Evolutionary conservation across 257 asterid species (phyloP), one percentile per base, ranked within the genome.

Genomic region (Cynanchum wilfordii): DNA sequence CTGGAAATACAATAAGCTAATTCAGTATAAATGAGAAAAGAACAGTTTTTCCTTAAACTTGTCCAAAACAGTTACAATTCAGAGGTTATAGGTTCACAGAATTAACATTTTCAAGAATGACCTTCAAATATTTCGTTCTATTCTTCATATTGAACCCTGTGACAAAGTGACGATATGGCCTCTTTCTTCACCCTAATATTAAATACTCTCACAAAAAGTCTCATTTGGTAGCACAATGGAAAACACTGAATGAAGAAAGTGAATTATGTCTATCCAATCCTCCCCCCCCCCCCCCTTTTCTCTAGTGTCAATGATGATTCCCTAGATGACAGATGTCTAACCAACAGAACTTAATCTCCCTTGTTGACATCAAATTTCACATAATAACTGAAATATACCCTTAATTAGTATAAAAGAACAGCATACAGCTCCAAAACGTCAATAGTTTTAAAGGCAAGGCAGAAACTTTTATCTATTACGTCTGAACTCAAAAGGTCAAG

Each of bases 1-100:
- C 99, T 95, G 89, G 79, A 82, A 82, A n/a, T 2, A 16, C 50
- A 64, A 36, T 2, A 36, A 7, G 19, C 29, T 64, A 64, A 36
- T 36, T 64, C 69, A 64, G 50, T 64, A 64, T 36, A 33, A 64
- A 64, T 64, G 50, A 8, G 8, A 63, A 45, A 16, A 17, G 12
- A 52, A 72, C 20, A 52, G 29, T 15, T 27, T 72, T 29, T 5
- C 24, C 7, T 59, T 29, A 47, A 11, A 29, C 16, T 0, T 49
- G 29, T 45, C 47, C 38, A 47, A 63, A 63, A 29, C 22, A 12
- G 44, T 75, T 20, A 68, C 22, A 33, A 45, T 22, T 52, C 59
- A 74, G 10, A 64, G n/a, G 66, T 16, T 12, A 11, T 12, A 27
- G 20, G 51, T 12, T 8, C 22, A 50, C 51, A 24, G 15, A 3